Evolutionary conservation across 2,329 filamentous ascomycete genomes (phyloP).

Genomic region (Trichophyton benhamiae): DNA sequence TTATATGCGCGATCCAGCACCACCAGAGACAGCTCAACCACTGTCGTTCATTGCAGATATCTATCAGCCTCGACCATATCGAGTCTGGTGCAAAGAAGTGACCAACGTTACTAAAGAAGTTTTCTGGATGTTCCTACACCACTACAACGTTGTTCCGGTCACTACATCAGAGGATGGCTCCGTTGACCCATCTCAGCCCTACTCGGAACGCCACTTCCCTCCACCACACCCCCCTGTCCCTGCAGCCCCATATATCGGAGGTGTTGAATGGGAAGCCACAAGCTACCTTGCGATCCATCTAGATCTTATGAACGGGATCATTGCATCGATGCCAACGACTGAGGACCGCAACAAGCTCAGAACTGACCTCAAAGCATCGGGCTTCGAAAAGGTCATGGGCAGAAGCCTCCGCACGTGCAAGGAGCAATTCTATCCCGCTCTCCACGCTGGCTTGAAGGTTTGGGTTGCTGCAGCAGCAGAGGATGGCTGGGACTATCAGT

Average conservation of each 20-base stretch:
- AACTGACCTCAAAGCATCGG: constrained; percentile 64
- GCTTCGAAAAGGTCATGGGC: constrained; percentile 84
- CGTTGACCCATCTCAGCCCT: constrained; percentile 20
- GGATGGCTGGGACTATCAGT: constrained; percentile 74
- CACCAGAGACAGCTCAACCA: constrained; percentile 61
- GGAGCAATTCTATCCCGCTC: constrained; percentile 88
- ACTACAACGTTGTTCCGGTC: constrained; percentile 68
- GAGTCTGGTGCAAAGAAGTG: constrained; percentile 87
- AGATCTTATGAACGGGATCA: constrained; percentile 79
- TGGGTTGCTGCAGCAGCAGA: constrained; percentile 82
- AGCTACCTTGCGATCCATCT: constrained; percentile 90
- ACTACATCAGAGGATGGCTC: constrained; percentile 23
- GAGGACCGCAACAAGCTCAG: constrained; percentile 66
- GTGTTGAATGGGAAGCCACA: constrained; percentile 97
- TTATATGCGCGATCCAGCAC: constrained; percentile 69
- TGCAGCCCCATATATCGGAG: constrained; percentile 88
- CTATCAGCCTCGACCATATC: constrained; percentile 74
- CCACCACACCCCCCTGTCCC: constrained; percentile 78
- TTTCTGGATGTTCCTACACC: constrained; percentile 97
- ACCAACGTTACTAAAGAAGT: constrained; percentile 92
- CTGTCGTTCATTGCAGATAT: constrained; percentile 83
- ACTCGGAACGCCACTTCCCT: constrained; percentile 59
- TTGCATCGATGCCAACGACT: constrained; percentile 62
- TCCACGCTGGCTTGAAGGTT: constrained; percentile 76
- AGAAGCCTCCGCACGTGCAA: constrained; percentile 80